phyloP scores from a whole-genome alignment of 1,139 yeast species.

The Sugiyamaella grinbergsii region DNA sequence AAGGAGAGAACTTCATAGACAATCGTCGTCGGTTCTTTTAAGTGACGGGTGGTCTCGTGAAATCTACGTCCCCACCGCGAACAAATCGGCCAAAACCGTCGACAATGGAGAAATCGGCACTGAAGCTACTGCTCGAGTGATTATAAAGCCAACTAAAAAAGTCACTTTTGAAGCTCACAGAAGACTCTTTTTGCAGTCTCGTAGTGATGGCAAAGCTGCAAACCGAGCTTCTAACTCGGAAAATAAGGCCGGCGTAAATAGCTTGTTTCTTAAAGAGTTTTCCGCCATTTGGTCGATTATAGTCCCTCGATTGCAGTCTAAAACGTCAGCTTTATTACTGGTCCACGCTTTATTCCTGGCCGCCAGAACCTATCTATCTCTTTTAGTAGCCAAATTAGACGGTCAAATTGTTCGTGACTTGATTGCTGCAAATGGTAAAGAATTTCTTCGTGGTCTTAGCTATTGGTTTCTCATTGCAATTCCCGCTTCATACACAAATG shows the following conservation, averaged over 20 bases:
- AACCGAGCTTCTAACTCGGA: slow-evolving; percentile 23
- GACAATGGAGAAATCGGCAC: slow-evolving; percentile 15
- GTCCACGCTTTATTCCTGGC: slow-evolving; percentile 77
- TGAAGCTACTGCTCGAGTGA: slow-evolving; percentile 47
- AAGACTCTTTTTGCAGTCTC: slow-evolving; percentile 58
- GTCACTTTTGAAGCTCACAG: slow-evolving; percentile 72
- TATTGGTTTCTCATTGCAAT: slow-evolving; percentile 90
- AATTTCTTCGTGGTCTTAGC: slow-evolving; percentile 72
- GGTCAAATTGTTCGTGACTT: slow-evolving; percentile 91
- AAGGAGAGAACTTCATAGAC: slow-evolving; percentile 31
- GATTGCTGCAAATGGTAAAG: slow-evolving; percentile 77
- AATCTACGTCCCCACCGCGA: slow-evolving; percentile 50
- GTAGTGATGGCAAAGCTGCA: slow-evolving; percentile 41
- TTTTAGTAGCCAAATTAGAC: slow-evolving; percentile 83
- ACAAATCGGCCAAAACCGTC: not conserved
- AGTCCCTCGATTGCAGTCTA: slow-evolving; percentile 71
- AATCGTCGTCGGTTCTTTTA: slow-evolving; percentile 35
- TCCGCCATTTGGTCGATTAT: slow-evolving; percentile 78
- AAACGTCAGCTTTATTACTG: slow-evolving; percentile 64
- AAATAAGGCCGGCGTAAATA: slow-evolving; percentile 46
- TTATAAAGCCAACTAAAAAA: slow-evolving; percentile 59
- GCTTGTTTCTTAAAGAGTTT: slow-evolving; percentile 72
- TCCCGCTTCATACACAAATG: slow-evolving; percentile 91
- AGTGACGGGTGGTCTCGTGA: slow-evolving; percentile 38
- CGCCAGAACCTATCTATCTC: slow-evolving; percentile 83